Conservation (phyloP, 139 green algal species). For the Coelastrella sp. region DNA sequence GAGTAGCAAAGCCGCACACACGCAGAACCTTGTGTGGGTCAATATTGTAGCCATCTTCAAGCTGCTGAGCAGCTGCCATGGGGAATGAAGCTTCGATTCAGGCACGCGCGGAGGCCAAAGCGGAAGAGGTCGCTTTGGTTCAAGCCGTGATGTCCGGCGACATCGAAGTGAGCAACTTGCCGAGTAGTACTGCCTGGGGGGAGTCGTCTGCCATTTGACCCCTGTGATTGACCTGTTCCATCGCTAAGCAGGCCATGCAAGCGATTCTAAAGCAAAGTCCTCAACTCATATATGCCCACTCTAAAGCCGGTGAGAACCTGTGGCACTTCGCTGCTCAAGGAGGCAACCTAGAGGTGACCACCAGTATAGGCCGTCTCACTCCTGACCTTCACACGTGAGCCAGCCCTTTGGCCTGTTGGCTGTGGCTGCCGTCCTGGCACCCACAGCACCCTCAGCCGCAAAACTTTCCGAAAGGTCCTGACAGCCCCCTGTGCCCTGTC, state of each 20-base stretch:
- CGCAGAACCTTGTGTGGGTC: neutral
- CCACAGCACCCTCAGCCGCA: too few relatives aligned
- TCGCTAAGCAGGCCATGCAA: constrained; percentile 34
- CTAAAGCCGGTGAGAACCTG: constrained; percentile 23
- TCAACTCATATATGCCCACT: constrained; percentile 31
- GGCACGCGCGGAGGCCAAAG: neutral
- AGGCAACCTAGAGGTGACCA: constrained; percentile 23
- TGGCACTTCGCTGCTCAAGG: constrained; percentile 41
- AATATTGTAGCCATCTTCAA: neutral
- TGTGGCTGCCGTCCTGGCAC: too few relatives aligned
- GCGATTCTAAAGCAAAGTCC: constrained; percentile 1
- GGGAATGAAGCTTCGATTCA: constrained; percentile 7
- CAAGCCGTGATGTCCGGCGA: neutral
- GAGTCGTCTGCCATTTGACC: too few relatives aligned
- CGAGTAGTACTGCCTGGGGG: too few relatives aligned
- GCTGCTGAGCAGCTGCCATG: neutral
- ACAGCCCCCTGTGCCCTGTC: too few relatives aligned
- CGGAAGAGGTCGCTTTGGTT: constrained; percentile 3
- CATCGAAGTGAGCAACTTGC: neutral
- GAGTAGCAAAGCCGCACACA: too few relatives aligned
- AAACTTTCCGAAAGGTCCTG: too few relatives aligned
- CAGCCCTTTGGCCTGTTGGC: too few relatives aligned
- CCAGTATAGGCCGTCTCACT: too few relatives aligned
- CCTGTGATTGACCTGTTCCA: too few relatives aligned
- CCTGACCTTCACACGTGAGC: too few relatives aligned